Percentiles rank a stretch among this genome's conserved stretches.
These are phyloP conservation scores for Ophiostoma sp. DNA, from an alignment of 2,329 filamentous ascomycete species.

Conservation along the genomic window DNA sequence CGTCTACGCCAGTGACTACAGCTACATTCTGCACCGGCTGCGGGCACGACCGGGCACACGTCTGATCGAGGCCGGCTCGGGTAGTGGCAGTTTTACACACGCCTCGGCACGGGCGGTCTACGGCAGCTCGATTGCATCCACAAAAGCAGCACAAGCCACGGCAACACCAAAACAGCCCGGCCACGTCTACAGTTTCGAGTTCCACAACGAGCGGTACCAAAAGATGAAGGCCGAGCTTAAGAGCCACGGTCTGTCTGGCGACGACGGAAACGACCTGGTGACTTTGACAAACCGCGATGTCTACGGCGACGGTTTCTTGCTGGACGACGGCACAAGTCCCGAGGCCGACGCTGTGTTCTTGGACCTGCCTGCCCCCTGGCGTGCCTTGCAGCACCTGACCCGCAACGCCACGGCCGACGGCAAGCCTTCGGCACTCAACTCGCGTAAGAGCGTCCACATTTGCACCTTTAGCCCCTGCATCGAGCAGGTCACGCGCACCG, in stretches of 20 bases:
- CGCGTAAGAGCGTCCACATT: slow-evolving; percentile 70
- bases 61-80: slow-evolving; percentile 78
- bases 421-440: slow-evolving; percentile 62
- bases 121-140: slow-evolving; percentile 47
- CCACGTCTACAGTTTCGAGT: slow-evolving; percentile 81
- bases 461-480: slow-evolving; percentile 98
- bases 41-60: slow-evolving; percentile 70
- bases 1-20: slow-evolving; percentile 84
- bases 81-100: slow-evolving; percentile 82
- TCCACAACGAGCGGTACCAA: slow-evolving; percentile 69
- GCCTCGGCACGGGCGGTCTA: slow-evolving; percentile 75
- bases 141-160: neutral
- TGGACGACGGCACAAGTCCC: slow-evolving; percentile 59
- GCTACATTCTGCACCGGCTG: slow-evolving; percentile 76
- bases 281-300: slow-evolving; percentile 77
- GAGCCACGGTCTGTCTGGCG: slow-evolving; percentile 58
- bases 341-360: slow-evolving; percentile 72
- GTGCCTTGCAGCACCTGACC: slow-evolving; percentile 73
- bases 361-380: slow-evolving; percentile 79
- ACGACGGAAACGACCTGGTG: slow-evolving; percentile 54
- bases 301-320: slow-evolving; percentile 70
- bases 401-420: slow-evolving; percentile 40
- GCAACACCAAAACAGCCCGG: slow-evolving; percentile 42
- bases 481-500: slow-evolving; percentile 87
- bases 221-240: slow-evolving; percentile 69